Conservation (phyloP, 2,329 filamentous ascomycete species). For the Nothophoma quercina region DNA sequence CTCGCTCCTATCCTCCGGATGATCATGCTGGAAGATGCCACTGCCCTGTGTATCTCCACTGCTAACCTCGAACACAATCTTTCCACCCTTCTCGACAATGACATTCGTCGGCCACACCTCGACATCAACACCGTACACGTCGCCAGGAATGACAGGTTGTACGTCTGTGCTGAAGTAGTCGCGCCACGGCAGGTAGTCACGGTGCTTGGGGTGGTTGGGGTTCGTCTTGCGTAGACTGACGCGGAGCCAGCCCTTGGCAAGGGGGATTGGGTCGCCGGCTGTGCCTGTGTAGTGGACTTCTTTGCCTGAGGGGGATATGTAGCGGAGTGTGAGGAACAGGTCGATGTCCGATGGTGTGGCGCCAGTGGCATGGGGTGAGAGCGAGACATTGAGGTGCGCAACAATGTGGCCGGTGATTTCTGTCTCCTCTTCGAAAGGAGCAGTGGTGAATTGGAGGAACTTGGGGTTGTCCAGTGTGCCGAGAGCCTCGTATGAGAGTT, state of each 20-base stretch:
- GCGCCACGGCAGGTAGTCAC: constrained; percentile 63
- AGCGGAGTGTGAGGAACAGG: constrained; percentile 67
- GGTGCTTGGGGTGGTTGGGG: constrained; percentile 59
- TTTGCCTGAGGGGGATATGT: constrained; percentile 62
- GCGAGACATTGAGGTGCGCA: constrained; percentile 70
- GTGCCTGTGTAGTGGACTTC: constrained; percentile 72
- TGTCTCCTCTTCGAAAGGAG: constrained; percentile 67
- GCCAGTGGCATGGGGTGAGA: constrained; percentile 50
- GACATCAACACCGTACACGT: constrained; percentile 67
- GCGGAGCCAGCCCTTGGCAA: constrained; percentile 71
- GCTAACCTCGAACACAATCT: constrained; percentile 63
- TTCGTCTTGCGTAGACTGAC: constrained; percentile 64
- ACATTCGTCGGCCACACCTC: constrained; percentile 73
- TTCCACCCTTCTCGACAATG: constrained; percentile 60
- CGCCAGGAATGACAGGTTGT: constrained; percentile 59
- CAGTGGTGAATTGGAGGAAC: constrained; percentile 64
- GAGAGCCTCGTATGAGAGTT: constrained; percentile 66
- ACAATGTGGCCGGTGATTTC: constrained; percentile 75
- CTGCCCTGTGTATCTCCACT: constrained; percentile 65
- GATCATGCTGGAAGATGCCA: constrained; percentile 64
- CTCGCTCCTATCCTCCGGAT: constrained; percentile 56
- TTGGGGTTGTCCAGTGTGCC: constrained; percentile 64
- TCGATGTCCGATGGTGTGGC: constrained; percentile 65
- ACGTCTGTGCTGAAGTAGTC: constrained; percentile 65
- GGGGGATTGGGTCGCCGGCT: constrained; percentile 68